Conservation (phyloP, 208 protist genomes). For the Crithidia thermophila region DNA sequence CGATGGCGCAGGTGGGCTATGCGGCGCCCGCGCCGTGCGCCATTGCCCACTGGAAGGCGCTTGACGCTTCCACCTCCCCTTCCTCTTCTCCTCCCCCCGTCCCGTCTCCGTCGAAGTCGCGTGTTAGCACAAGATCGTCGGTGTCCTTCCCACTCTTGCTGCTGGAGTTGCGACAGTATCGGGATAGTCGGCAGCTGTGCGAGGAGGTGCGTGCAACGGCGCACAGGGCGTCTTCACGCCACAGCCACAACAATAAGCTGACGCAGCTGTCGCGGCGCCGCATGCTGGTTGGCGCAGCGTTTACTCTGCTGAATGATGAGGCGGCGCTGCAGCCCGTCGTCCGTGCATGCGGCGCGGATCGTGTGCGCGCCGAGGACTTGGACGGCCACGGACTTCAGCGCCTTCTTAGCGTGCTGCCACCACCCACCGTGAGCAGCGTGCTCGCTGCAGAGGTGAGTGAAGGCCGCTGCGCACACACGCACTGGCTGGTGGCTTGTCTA, state of each 20-base stretch:
- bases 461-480: constrained; percentile 57
- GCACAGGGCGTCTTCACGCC: neutral
- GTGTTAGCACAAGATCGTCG: neutral
- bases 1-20: constrained; percentile 37
- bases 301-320: constrained; percentile 52
- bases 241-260: neutral
- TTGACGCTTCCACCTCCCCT: neutral
- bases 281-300: constrained; percentile 58
- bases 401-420: constrained; percentile 57
- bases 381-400: constrained; percentile 75
- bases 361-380: constrained; percentile 51
- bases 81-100: neutral
- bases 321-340: constrained; percentile 48
- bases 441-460: constrained; percentile 12
- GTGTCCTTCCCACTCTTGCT: constrained; percentile 13
- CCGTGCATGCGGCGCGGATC: constrained; percentile 27
- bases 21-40: constrained; percentile 12
- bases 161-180: constrained; percentile 12
- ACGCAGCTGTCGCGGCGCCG: constrained; percentile 19
- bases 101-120: neutral
- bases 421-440: constrained; percentile 13
- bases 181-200: constrained; percentile 23
- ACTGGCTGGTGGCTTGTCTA: constrained; percentile 37
- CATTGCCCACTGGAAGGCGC: constrained; percentile 13
- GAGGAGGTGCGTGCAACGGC: constrained; percentile 14